Base-by-base conservation (phyloP, 495 filamentous ascomycete genomes). In the Penicillium roqueforti region DNA sequence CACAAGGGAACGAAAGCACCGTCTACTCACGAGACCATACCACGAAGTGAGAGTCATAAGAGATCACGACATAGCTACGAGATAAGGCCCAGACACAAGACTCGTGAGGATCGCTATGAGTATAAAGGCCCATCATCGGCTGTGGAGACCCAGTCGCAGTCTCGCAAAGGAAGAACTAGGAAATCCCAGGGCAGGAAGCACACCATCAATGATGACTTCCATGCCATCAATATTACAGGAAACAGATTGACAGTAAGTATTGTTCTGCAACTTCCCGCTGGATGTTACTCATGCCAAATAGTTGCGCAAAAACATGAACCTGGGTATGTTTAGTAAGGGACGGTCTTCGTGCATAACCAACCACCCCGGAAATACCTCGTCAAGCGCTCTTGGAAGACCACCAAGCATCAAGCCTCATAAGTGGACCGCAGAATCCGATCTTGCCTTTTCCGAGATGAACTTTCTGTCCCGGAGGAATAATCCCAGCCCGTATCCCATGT, bases 261-360 rank as follows among this genome's bases (percentile, higher is more conserved):
- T 34, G 20, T 13, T n/a, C 4, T 16, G 10, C 20, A 38, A 23
- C 50, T 51, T 32, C 36, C 37, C 43, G 54, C 68, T 51, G 70
- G 66, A 64, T 46, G 0, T 23, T 16, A 18, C 49, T 51, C 23
- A 62, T 11, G 1, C 5, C 3, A 26, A 26, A 6, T 48, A 90
- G 86, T 73, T 82, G 74, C 58, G 68, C 61, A 58, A 68, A 71
- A 42, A 73, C 62, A 36, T 66, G 75, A 61, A 62, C 9, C 14
- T 68, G 46, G 89, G 89, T 0, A 68, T 93, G 6, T 92, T 92
- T 66, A 81, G 78, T 22, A 91, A 84, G 61, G 87, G 87, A 2
- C 82, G 79, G 46, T 73, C 80, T 25, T 91, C 87, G 10, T 81
- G 79, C 39, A 80, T 79, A 25, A 53, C 81, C 48, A 72, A 66